Evolutionary conservation across 2,329 filamentous ascomycete species (phyloP).

Genomic region (Pseudogymnoascus destructans): DNA sequence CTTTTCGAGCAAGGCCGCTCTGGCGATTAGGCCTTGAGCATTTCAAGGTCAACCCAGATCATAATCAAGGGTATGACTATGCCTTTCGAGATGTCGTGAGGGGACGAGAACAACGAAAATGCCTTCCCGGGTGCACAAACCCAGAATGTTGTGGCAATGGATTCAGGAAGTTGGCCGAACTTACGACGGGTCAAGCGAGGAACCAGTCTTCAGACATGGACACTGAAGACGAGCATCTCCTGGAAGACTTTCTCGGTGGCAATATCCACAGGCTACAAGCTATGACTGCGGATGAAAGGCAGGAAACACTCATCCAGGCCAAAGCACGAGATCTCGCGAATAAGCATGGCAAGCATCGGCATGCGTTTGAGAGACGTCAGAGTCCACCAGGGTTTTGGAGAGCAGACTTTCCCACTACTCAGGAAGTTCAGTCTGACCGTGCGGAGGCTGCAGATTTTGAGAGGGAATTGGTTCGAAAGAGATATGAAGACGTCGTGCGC

Average conservation of each 20-base stretch:
- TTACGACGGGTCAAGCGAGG: constrained; percentile 18
- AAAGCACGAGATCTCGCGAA: constrained; percentile 61
- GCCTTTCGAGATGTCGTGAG: constrained; percentile 50
- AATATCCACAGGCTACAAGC: constrained; percentile 45
- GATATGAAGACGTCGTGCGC: constrained; percentile 71
- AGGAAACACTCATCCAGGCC: constrained; percentile 60
- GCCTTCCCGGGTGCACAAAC: constrained; percentile 48
- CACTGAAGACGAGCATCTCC: constrained; percentile 34
- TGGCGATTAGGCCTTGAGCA: constrained; percentile 33
- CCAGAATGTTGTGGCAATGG: constrained; percentile 37
- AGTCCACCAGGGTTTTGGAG: constrained; percentile 88
- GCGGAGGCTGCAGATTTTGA: constrained; percentile 52
- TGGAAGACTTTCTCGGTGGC: constrained; percentile 43
- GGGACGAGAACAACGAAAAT: constrained; percentile 42
- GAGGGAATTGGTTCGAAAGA: constrained; percentile 51
- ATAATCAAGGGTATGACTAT: constrained; percentile 44
- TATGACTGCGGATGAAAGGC: constrained; percentile 48
- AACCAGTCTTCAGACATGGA: constrained; percentile 10
- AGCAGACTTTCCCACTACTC: constrained; percentile 77
- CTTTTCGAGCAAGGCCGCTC: constrained; percentile 30
- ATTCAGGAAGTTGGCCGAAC: constrained; percentile 23
- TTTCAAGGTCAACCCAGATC: constrained; percentile 52
- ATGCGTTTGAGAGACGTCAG: constrained; percentile 54
- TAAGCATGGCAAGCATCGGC: constrained; percentile 62
- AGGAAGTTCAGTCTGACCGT: constrained; percentile 57